These are phyloP conservation scores for Xeromyces bisporus DNA, from an alignment of 495 filamentous ascomycete species.

Conservation along the genomic window DNA sequence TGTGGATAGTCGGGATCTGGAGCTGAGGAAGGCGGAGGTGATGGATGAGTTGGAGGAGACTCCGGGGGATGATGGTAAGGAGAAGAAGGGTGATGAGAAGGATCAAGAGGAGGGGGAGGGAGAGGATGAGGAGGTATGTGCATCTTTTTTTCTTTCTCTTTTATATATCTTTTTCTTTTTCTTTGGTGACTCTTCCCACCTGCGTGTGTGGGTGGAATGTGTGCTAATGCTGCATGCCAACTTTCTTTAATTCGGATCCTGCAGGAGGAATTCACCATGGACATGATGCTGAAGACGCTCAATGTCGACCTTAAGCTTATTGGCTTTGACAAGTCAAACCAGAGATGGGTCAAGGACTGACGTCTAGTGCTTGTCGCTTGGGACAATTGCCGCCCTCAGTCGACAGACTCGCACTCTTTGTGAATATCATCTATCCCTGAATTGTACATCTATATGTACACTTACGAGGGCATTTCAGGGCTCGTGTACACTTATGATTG, in stretches of 20 bases:
- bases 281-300: conserved; percentile 50
- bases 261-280: conserved; percentile 47
- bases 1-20: conserved; percentile 11
- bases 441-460: too few relatives aligned
- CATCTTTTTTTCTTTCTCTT: conserved; percentile 2
- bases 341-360: conserved; percentile 34
- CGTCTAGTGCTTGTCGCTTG: conserved; percentile 1
- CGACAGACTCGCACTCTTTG: too few relatives aligned
- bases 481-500: too few relatives aligned
- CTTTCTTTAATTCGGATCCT: conserved; percentile 1
- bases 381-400: too few relatives aligned
- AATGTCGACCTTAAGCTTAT: conserved; percentile 47
- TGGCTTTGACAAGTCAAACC: conserved; percentile 38
- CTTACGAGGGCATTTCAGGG: too few relatives aligned
- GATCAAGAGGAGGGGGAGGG: conserved; percentile 15
- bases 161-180: background rate
- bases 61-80: conserved; percentile 7
- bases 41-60: conserved; percentile 9
- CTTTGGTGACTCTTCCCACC: background rate
- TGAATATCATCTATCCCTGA: too few relatives aligned
- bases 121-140: conserved; percentile 22
- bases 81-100: conserved; percentile 8
- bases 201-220: too few relatives aligned
- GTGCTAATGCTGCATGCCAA: background rate
- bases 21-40: conserved; percentile 11